These are phyloP conservation scores for Delonix regia DNA, from an alignment of 306 rosid genomes.

Conservation along the genomic window DNA sequence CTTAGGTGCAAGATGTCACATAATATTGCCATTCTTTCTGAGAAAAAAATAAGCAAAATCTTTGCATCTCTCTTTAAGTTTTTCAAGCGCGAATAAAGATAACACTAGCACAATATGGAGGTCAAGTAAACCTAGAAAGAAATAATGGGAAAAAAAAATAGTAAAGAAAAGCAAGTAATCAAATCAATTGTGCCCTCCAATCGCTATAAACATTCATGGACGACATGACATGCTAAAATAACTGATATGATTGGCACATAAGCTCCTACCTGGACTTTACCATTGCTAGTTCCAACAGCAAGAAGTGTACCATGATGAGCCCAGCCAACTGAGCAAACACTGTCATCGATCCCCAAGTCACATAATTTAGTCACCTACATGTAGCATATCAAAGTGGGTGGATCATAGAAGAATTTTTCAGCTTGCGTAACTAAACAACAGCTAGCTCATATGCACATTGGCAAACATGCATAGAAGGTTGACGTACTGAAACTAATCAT, in stretches of 20 bases:
- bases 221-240: neutral
- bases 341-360: slow-evolving; percentile 79
- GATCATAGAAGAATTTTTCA: neutral
- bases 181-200: neutral
- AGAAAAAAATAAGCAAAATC: neutral
- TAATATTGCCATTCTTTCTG: slow-evolving; percentile 7
- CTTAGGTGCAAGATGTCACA: neutral
- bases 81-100: neutral
- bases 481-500: neutral
- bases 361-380: slow-evolving; percentile 84
- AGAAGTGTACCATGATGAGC: slow-evolving; percentile 85
- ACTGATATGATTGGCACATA: neutral
- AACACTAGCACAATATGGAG: neutral
- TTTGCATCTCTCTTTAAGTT: neutral
- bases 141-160: neutral
- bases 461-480: neutral
- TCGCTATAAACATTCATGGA: neutral
- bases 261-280: slow-evolving; percentile 79
- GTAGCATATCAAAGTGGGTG: slow-evolving; percentile 20
- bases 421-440: neutral
- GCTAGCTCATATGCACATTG: neutral
- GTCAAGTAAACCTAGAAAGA: neutral
- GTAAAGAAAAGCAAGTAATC: slow-evolving; percentile 15
- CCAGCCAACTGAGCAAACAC: slow-evolving; percentile 90
- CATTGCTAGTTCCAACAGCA: slow-evolving; percentile 83